Base-by-base conservation (phyloP, 495 filamentous ascomycete species). In the Aeminium ludgeri region DNA sequence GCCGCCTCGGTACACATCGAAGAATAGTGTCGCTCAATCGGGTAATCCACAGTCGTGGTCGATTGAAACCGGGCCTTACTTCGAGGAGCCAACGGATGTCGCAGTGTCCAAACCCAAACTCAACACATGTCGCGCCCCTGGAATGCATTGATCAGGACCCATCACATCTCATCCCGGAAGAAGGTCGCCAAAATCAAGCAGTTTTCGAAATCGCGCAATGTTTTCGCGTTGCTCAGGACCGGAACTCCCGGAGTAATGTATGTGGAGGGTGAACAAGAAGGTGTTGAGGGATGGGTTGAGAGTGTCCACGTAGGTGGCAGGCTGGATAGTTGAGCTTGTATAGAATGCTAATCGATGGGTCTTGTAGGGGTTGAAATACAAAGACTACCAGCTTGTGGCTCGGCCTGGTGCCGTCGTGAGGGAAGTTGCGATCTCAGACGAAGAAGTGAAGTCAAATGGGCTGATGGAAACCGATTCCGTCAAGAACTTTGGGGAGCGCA, bases 101-200 rank as follows among this genome's bases (percentile, higher is more conserved):
- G 23, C 23, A 25, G 23, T 3, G 8, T 4, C 23, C 23, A 25
- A 25, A 25, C 4, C 4, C 23, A 25, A 25, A 25, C 23, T 25
- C 23, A 8, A 25, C 23, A 25, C 23, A 25, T 25, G 23, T 25
- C 23, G 23, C 23, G 23, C 31, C 19, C 38, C 6, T 59, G 45
- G 49, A 59, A 55, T 33, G 72, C 79, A 18, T 59, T 86, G 36
- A 82, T 86, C 28, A 68, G 76, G 30, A 85, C 80, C 3, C 80
- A 86, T 54, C 80, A 85, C 60, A 85, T 86, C 56, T 83, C 79
- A 19, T 83, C 78, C 8, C 79, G 80, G 34, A 82, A 81, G 43
- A 86, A 86, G 55, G 69, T 86, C 13, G 65, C 69, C 10, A 66
- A 67, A 10, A 62, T 85, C 16, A 73, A 70, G 50, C 70, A 73